Percentiles rank a stretch among this genome's conserved stretches.
Evolutionary conservation across 306 rosid genomes (phyloP).

Genomic region (Prunus kanzakura): DNA sequence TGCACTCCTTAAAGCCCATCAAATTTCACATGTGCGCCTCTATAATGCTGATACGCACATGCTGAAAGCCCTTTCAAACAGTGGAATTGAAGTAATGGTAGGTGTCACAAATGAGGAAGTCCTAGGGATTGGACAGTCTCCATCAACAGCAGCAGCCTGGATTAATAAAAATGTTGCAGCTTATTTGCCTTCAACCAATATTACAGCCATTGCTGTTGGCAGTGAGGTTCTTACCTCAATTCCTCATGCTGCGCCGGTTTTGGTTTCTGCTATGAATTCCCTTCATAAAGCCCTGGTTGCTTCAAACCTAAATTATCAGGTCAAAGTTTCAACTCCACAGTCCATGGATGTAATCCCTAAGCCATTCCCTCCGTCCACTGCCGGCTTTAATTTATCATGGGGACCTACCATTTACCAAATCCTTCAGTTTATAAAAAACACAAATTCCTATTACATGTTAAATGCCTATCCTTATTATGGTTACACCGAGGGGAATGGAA

Average conservation of each 20-base stretch:
- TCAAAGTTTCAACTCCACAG: constrained; percentile 82
- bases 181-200: constrained; percentile 74
- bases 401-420: constrained; percentile 61
- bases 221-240: constrained; percentile 76
- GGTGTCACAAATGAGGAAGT: constrained; percentile 77
- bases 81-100: constrained; percentile 68
- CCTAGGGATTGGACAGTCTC: constrained; percentile 65
- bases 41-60: constrained; percentile 67
- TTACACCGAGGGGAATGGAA: constrained; percentile 63
- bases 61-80: constrained; percentile 73
- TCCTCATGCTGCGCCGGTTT: constrained; percentile 69
- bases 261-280: constrained; percentile 81
- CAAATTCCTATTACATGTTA: constrained; percentile 74
- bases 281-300: constrained; percentile 80
- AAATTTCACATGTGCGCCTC: constrained; percentile 72
- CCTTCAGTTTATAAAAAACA: constrained; percentile 73
- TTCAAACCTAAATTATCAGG: constrained; percentile 60
- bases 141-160: constrained; percentile 84
- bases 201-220: constrained; percentile 84
- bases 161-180: constrained; percentile 74
- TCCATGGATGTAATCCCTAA: constrained; percentile 75
- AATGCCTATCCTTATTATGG: constrained; percentile 78
- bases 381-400: constrained; percentile 67
- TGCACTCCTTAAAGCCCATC: constrained; percentile 68
- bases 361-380: constrained; percentile 88